phyloP scores from a whole-genome alignment of 2,329 filamentous ascomycete species.

The Fusarium sp. region DNA sequence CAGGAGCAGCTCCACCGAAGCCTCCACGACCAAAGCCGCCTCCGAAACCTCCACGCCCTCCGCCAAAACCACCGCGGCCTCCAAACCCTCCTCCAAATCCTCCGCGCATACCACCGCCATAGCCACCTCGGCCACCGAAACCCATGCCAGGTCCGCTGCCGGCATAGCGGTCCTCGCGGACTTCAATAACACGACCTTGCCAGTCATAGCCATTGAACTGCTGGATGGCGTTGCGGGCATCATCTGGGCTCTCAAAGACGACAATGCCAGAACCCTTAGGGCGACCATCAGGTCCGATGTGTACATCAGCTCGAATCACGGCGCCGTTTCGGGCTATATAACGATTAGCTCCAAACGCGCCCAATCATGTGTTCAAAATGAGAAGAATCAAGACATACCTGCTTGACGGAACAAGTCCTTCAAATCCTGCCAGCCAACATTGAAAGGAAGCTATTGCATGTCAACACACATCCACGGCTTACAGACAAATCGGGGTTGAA shows the following conservation, averaged over 20 bases:
- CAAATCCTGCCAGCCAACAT: constrained; percentile 97
- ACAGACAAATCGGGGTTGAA: constrained; percentile 50
- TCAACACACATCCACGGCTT: constrained; percentile 25
- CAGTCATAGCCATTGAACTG: constrained; percentile 99
- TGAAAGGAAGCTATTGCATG: constrained; percentile 83
- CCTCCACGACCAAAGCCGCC: constrained; percentile 57
- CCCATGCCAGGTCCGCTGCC: constrained; percentile 65
- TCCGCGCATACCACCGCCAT: constrained; percentile 66
- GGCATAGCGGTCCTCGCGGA: constrained; percentile 95
- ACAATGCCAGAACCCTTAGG: constrained; percentile 98
- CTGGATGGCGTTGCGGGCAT: constrained; percentile 93
- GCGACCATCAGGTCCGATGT: constrained; percentile 88
- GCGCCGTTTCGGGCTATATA: constrained; percentile 68
- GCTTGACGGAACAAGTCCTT: constrained; percentile 99
- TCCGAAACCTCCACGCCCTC: constrained; percentile 53
- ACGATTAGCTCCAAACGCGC: constrained; percentile 12
- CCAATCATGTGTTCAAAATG: neutral
- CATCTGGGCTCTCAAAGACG: constrained; percentile 92
- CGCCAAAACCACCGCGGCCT: constrained; percentile 61
- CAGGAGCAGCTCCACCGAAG: constrained; percentile 56
- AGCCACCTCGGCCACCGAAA: constrained; percentile 66
- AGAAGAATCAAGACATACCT: constrained; percentile 68
- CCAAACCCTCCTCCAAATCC: constrained; percentile 65
- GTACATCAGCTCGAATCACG: constrained; percentile 95
- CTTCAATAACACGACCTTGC: constrained; percentile 93